Percentiles rank a stretch among this genome's conserved stretches.
These are phyloP conservation scores for Emmonsiellopsis sp. DNA, from an alignment of 2,329 filamentous ascomycete genomes.

Conservation along the genomic window DNA sequence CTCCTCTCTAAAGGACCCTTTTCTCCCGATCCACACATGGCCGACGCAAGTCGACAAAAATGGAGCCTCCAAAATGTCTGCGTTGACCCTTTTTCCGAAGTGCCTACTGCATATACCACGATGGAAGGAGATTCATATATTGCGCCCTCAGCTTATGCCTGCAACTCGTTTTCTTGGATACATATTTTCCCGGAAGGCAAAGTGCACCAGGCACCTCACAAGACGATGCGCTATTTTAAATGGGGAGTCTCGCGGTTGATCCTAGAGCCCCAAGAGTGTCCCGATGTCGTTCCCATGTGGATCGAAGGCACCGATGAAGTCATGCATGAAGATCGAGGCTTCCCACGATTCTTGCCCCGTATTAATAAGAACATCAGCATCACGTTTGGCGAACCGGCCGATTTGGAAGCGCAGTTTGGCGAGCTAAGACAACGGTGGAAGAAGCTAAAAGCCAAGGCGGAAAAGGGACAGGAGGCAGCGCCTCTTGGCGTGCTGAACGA, in stretches of 20 bases:
- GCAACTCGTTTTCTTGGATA: slow-evolving; percentile 70
- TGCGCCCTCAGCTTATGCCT: slow-evolving; percentile 61
- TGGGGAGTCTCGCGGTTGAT: slow-evolving; percentile 92
- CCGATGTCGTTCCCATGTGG: slow-evolving; percentile 88
- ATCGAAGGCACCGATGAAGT: slow-evolving; percentile 80
- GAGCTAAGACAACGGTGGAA: slow-evolving; percentile 68
- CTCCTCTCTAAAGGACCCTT: slow-evolving; percentile 63
- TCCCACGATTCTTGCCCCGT: slow-evolving; percentile 72
- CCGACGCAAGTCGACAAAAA: slow-evolving; percentile 23
- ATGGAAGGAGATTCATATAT: slow-evolving; percentile 43
- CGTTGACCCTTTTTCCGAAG: slow-evolving; percentile 38
- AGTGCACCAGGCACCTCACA: slow-evolving; percentile 74
- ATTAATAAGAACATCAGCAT: slow-evolving; percentile 60
- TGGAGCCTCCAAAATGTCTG: slow-evolving; percentile 34
- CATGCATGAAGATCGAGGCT: slow-evolving; percentile 75
- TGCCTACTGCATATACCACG: slow-evolving; percentile 31
- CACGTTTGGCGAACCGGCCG: slow-evolving; percentile 69
- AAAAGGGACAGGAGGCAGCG: slow-evolving; percentile 26
- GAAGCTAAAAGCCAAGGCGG: slow-evolving; percentile 47
- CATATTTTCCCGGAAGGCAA: slow-evolving; percentile 95
- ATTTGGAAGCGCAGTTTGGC: slow-evolving; percentile 66
- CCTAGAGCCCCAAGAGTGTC: slow-evolving; percentile 76
- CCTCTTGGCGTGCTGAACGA: slow-evolving; percentile 52
- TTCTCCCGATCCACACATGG: slow-evolving; percentile 37
- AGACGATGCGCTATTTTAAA: slow-evolving; percentile 90